Base-by-base conservation (phyloP, 139 green algal genomes). In the Micractinium sp. region DNA sequence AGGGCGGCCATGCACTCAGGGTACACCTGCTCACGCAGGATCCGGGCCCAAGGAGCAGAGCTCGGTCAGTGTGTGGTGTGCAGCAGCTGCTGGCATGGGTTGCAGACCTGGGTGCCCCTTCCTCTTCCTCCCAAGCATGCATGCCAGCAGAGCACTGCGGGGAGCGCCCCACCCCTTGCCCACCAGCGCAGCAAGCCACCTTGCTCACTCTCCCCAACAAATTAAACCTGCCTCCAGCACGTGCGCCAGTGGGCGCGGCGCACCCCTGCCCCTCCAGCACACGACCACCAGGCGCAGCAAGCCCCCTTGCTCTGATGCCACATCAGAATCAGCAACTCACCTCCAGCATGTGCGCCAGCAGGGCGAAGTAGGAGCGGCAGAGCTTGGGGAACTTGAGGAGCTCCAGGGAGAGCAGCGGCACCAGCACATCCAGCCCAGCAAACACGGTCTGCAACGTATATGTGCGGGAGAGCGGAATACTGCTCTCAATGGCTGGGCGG, bases 361-460 rank as follows among this genome's bases (percentile, higher is more conserved):
- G 90, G 29, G 69, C 74, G 81, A 98, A 98, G 89, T 97, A 98
- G 35, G 94, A 81, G 61, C 89, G 86, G n/a, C 93, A 92, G 80
- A 98, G 93, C 91, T 97, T 98, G 76, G 96, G 96, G 90, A 95
- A 94, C 81, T 94, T 94, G 38, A 98, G 91, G 79, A 98, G 92
- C 82, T 99, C 95, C 4, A 81, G 53, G 20, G 76, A 93, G 23
- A 98, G 95, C 33, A 98, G 91, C 16, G 96, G 96, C 33, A 98
- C 91, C 74, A 99, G 81, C 18, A 94, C 93, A 75, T 97, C 90
- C 33, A 98, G 91, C 14, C 96, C 96, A 27, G 93, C 39, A 75
- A 97, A 93, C 53, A 97, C 94, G 71, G 47, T 56, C 47, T 56
- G 47, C n/a, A 9, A 56, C 47, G 47, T 56, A 16, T 56, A 16